Evolutionary conservation across 1,139 yeast species (phyloP), one percentile per base, ranked within the genome.

Genomic region (Pneumocystis oryctolagi): DNA sequence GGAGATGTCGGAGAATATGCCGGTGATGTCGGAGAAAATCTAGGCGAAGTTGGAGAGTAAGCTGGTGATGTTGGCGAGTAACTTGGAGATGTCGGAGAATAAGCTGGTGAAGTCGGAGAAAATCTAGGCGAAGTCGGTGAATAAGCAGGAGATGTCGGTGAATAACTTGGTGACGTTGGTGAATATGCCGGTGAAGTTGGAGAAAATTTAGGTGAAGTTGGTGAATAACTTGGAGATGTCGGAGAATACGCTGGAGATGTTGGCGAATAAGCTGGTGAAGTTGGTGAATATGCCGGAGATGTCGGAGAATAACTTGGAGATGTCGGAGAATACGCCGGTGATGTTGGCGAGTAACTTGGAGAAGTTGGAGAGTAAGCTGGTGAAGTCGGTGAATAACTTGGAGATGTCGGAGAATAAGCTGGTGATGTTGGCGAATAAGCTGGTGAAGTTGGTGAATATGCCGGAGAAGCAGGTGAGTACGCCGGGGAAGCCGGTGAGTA

Each of bases 401-500:
- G 94, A 1, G 87, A 82, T 0, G 89, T 83, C 58, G 94, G 92
- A 2, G 84, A 80, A 72, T 84, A 85, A 9, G 72, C 67, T 64
- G 86, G 85, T 3, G 84, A 80, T 1, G 84, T 79, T 64, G 94
- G 94, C 0, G 84, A 79, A 73, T 85, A 85, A 3, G 77, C 70
- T 67, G 94, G 94, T 0, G 88, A 83, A 0, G 92, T 84, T 64
- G 96, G 95, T 0, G 85, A 79, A 73, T 86, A 86, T 3, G 77
- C 70, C 66, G 95, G 95, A 0, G 88, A 82, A 0, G 95, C 85
- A 63, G 94, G 94, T 0, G 84, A 78, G 71, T 87, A 88, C 1
- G 78, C 70, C 69, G 95, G 95, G 0, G 89, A 83, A 0, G 95
- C 85, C 61, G 94, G 90, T 0, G 83, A 77, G 71, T 84, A 85